These are phyloP conservation scores for Yueomyces sp. DNA, from an alignment of 1,139 yeast species.

Conservation along the genomic window DNA sequence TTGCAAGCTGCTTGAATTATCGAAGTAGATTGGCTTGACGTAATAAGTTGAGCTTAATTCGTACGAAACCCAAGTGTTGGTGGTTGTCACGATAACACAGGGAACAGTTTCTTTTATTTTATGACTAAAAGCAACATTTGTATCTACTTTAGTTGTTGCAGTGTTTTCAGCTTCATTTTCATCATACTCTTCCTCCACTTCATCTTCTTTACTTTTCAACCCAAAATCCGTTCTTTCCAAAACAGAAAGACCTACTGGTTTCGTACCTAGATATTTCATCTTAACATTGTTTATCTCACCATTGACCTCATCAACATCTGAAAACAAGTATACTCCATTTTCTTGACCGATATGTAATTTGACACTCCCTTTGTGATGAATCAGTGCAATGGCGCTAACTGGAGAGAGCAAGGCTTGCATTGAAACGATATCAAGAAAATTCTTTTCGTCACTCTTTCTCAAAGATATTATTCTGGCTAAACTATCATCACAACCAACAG, in stretches of 20 bases:
- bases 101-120: conserved; percentile 1
- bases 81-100: conserved; percentile 13
- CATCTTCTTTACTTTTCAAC: conserved; percentile 11
- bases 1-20: conserved; percentile 5
- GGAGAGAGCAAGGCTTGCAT: conserved; percentile 59
- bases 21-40: conserved; percentile 14
- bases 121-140: not conserved
- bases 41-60: conserved; percentile 7
- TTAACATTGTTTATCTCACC: conserved; percentile 61
- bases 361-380: conserved; percentile 9
- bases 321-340: conserved; percentile 68
- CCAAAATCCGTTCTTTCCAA: conserved; percentile 11
- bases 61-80: conserved; percentile 20
- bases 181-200: conserved; percentile 23
- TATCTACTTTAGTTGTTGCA: not conserved
- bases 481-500: conserved; percentile 62
- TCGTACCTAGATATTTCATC: conserved; percentile 63
- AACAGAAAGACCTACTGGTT: conserved; percentile 40
- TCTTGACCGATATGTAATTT: conserved; percentile 66
- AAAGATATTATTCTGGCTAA: conserved; percentile 62
- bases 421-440: conserved; percentile 48
- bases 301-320: conserved; percentile 41
- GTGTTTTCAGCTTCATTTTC: conserved; percentile 8
- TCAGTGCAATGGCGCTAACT: conserved; percentile 35
- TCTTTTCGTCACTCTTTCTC: conserved; percentile 32